Base-by-base conservation (phyloP, 2,329 filamentous ascomycete genomes). In the Microsporum ferrugineum region DNA sequence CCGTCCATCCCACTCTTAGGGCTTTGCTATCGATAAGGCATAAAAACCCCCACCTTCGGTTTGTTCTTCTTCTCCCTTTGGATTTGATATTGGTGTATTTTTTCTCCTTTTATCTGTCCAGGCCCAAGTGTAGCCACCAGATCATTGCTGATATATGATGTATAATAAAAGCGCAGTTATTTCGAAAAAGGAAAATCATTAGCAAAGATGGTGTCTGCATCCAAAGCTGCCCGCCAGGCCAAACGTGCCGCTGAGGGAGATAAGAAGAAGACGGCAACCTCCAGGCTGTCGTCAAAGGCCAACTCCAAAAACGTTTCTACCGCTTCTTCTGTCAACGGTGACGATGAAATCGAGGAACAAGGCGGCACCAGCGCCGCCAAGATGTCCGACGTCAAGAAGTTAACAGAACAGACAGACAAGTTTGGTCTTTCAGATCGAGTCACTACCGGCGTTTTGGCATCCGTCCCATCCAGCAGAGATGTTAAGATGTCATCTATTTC, bases 381-480 rank as follows among this genome's bases (percentile, higher is more conserved):
- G 80, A 77, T 87, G 75, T 85, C 88, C 67, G 87, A 88, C 72
- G 86, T 96, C 66, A 88, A 91, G 80, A 91, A 91, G 74, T 83
- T 99, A 67, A 86, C 88, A 51, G 82, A 91, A 60, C 95, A 99
- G 80, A 88, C 96, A 83, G 94, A 99, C 79, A 89, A 95, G 79
- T 85, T 95, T 74, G 94, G 94, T 71, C 82, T 99, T 66, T 97
- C 94, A 12, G 94, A 99, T 78, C 88, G 94, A 76, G 94, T 99
- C 75, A 99, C 95, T 64, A 99, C 94, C 63, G 94, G 94, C 84
- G 94, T 99, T 61, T 81, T 99, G 65, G 82, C 91, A 41, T 99
- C 94, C 51, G 84, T 92, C 65, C 77, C 83, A 65, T 82, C 88
- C 68, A 95, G 88, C 79, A 88, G 89, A 77, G 94, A 99, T 77